Percentiles rank a stretch among this genome's conserved stretches.
These are phyloP conservation scores for Picochlorum sp. DNA, from an alignment of 139 green algal species.

Conservation along the genomic window DNA sequence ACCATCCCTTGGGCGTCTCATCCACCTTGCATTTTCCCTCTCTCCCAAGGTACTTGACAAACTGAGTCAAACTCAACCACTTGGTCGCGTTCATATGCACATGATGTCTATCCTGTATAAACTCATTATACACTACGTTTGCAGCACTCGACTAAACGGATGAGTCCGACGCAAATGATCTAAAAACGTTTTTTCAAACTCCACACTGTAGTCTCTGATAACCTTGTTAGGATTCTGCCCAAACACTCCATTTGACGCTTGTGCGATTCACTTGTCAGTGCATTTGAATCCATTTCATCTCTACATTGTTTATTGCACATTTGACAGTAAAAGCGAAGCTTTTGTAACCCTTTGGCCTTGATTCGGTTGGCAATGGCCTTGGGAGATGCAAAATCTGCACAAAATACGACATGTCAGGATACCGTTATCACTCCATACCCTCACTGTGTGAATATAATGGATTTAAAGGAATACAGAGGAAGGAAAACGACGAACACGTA, in stretches of 20 bases:
- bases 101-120: constrained; percentile 81
- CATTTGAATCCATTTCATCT: constrained; percentile 99
- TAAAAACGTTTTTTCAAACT: constrained; percentile 87
- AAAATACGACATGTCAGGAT: too few species aligned
- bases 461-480: too few species aligned
- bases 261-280: constrained; percentile 71
- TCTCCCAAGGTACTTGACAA: constrained; percentile 67
- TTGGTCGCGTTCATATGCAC: constrained; percentile 97
- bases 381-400: constrained; percentile 72
- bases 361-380: constrained; percentile 95
- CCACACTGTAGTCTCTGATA: constrained; percentile 73
- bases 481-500: too few species aligned
- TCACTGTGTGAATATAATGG: too few species aligned
- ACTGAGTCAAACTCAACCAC: constrained; percentile 87
- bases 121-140: constrained; percentile 93
- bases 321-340: constrained; percentile 85
- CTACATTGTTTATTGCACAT: constrained; percentile 97
- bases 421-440: too few species aligned
- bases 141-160: constrained; percentile 66
- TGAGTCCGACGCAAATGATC: constrained; percentile 75
- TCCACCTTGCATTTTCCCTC: constrained; percentile 85
- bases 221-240: constrained; percentile 67
- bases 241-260: constrained; percentile 84
- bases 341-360: constrained; percentile 93
- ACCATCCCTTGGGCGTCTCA: constrained; percentile 92